Evolutionary conservation across 1,284 basidiomycete genomes (phyloP).

Genomic region (Ustilago cynodontis): DNA sequence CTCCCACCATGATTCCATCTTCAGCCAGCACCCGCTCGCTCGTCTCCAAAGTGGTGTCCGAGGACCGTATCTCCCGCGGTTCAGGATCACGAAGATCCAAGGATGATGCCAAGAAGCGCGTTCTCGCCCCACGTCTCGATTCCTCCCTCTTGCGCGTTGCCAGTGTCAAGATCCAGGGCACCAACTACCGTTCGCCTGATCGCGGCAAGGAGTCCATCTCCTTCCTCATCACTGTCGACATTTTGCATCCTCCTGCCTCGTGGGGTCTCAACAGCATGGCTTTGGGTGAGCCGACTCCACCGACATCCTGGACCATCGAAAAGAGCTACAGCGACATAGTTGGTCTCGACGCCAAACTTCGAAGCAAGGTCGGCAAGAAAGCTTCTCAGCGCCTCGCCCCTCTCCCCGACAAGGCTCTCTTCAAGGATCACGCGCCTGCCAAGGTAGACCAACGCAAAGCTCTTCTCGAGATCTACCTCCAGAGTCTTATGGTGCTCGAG

Average conservation of each 20-base stretch:
- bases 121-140: conserved; percentile 56
- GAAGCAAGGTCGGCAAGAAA: conserved; percentile 77
- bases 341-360: conserved; percentile 77
- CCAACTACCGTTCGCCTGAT: conserved; percentile 84
- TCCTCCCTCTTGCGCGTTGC: conserved; percentile 57
- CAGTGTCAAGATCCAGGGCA: conserved; percentile 70
- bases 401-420: conserved; percentile 90
- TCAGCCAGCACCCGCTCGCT: conserved; percentile 49
- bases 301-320: conserved; percentile 88
- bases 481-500: conserved; percentile 81
- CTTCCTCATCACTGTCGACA: conserved; percentile 76
- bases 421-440: conserved; percentile 95
- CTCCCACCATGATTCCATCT: conserved; percentile 41
- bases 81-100: conserved; percentile 35
- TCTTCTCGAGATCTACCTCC: conserved; percentile 86
- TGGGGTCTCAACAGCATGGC: conserved; percentile 71
- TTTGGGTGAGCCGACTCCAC: conserved; percentile 73
- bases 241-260: conserved; percentile 55
- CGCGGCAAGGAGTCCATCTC: conserved; percentile 86
- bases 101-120: conserved; percentile 39
- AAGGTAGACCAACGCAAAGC: conserved; percentile 84
- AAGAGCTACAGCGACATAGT: conserved; percentile 93
- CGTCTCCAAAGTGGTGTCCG: conserved; percentile 32
- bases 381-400: conserved; percentile 80
- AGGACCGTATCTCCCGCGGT: conserved; percentile 26